Base-by-base conservation (phyloP, 352 stramenopile genomes). In the Pythium coloratum region DNA sequence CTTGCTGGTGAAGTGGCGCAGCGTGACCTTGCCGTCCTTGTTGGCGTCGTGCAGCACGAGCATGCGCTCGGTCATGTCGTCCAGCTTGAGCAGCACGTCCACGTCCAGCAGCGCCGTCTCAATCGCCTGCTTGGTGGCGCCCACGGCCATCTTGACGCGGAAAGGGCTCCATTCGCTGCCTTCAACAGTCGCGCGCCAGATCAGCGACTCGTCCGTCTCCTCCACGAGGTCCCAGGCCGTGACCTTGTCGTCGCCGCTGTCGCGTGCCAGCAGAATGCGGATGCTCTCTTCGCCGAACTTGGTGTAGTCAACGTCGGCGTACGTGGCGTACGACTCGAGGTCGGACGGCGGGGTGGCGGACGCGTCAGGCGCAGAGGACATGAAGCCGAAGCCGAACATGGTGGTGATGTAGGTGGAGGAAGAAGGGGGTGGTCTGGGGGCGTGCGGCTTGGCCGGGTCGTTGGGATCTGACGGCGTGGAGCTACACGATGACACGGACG, bases 1-100 rank as follows among this genome's bases (percentile, higher is more conserved):
- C 69, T 94, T 94, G 80, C 78, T 91, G 10, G 77, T 82, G 34
- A 92, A 80, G 63, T 94, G 82, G 42, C 85, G 84, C 55, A 92
- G 76, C 36, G 76, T 85, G 34, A 91, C 55, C 62, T 74, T 76
- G 55, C 82, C 81, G 7, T 82, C 76, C n/a, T 84, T 73, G 54
- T 80, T 78, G 9, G 78, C 73, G 14, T 69, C 66, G 56, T 90
- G 78, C 58, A 94, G 67, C 24, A 86, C 85, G 30, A 76, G 68
- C 20, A 89, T 57, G 18, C 71, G 72, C 59, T 92, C 86, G 61
- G 86, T 94, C 84, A 92, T 94, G 53, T 92, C 81, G 67, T 94
- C 86, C 44, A 92, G 80, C 70, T 91, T 76, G 44, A 89, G 75
- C 56, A 87, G 79, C 44, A 87, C 73, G 36, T 81, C 71, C 38